Conservation (phyloP, 306 rosid species). For the Lotus japonicus region DNA sequence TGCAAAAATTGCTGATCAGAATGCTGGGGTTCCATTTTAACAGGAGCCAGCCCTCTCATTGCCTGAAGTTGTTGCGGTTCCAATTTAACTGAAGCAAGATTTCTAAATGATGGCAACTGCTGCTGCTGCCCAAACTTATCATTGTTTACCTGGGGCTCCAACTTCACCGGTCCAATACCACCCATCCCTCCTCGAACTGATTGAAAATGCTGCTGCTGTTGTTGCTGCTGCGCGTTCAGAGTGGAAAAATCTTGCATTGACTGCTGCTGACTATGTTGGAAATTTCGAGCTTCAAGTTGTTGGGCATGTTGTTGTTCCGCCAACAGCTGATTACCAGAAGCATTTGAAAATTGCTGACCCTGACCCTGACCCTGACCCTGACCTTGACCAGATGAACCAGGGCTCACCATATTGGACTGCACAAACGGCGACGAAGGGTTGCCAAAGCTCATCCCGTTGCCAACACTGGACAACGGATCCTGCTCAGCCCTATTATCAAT, state of each 20-base stretch:
- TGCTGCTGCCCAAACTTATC: slow-evolving; percentile 86
- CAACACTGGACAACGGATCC: slow-evolving; percentile 65
- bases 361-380: slow-evolving; percentile 51
- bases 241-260: slow-evolving; percentile 30
- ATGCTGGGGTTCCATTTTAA: slow-evolving; percentile 72
- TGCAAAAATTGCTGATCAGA: slow-evolving; percentile 75
- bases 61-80: slow-evolving; percentile 72
- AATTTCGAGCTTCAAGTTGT: slow-evolving; percentile 63
- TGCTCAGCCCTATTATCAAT: slow-evolving; percentile 61
- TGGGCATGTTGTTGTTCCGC: slow-evolving; percentile 78
- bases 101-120: slow-evolving; percentile 63
- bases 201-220: slow-evolving; percentile 74
- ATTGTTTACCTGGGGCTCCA: slow-evolving; percentile 66
- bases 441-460: slow-evolving; percentile 67
- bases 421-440: slow-evolving; percentile 50
- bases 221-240: slow-evolving; percentile 17
- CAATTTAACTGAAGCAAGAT: slow-evolving; percentile 55
- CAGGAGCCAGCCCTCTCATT: slow-evolving; percentile 52
- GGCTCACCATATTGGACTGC: slow-evolving; percentile 57
- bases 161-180: slow-evolving; percentile 65
- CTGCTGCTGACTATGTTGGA: slow-evolving; percentile 81
- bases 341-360: slow-evolving; percentile 66
- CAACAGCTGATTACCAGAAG: slow-evolving; percentile 61
- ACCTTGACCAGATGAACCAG: slow-evolving; percentile 64
- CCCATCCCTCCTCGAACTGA: slow-evolving; percentile 59